These are phyloP conservation scores for Coemansia sp. DNA, from an alignment of 192 early-diverging fungal genomes.

Conservation along the genomic window DNA sequence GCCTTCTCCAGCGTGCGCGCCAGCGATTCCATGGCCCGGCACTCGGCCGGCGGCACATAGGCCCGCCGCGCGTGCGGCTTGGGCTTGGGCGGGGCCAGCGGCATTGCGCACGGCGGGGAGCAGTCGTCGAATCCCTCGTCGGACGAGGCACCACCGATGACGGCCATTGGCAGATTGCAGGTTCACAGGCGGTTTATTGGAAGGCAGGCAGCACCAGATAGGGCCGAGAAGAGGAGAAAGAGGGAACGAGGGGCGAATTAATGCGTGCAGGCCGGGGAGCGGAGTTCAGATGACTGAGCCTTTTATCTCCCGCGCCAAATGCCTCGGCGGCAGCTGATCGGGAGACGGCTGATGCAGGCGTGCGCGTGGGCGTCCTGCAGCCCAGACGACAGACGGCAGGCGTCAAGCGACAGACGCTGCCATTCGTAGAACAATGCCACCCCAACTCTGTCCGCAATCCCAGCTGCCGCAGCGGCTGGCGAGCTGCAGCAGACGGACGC, in stretches of 20 bases:
- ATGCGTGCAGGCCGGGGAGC: background rate
- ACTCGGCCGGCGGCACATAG: background rate
- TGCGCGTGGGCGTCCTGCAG: background rate
- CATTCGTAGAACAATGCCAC: background rate
- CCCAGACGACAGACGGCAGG: background rate
- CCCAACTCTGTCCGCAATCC: background rate
- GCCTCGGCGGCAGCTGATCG: constrained; percentile 11
- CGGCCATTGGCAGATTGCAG: constrained; percentile 5
- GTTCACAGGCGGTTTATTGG: background rate
- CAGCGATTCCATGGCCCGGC: constrained; percentile 17
- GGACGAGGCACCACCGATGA: constrained; percentile 5
- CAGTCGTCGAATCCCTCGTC: constrained; percentile 34
- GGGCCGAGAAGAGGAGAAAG: background rate
- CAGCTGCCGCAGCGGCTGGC: background rate
- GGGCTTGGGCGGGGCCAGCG: background rate
- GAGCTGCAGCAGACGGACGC: background rate
- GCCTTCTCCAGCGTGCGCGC: constrained; percentile 16
- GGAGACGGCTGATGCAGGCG: background rate
- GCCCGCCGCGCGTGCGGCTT: background rate
- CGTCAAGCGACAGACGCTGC: too few species aligned
- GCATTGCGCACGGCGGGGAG: background rate
- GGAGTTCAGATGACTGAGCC: background rate
- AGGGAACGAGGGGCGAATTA: constrained; percentile 1
- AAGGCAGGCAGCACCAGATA: background rate
- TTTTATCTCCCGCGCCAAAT: constrained; percentile 1